Conservation (phyloP, 2,329 filamentous ascomycete genomes). For the Colletotrichum sublineola region DNA sequence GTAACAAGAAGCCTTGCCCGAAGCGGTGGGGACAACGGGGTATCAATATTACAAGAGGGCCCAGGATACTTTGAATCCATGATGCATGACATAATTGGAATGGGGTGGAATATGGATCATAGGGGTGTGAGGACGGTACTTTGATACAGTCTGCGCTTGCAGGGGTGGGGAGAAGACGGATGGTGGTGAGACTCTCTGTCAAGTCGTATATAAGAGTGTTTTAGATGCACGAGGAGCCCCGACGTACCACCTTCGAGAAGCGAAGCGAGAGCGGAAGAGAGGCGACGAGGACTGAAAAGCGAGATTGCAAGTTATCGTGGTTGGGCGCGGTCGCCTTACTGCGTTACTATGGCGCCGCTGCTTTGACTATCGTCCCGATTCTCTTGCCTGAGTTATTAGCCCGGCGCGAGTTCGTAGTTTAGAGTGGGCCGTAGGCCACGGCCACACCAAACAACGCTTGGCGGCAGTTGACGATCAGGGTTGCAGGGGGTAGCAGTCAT, state of each 20-base stretch:
- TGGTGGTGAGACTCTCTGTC: constrained; percentile 43
- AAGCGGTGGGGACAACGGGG: constrained; percentile 44
- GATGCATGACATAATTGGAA: constrained; percentile 63
- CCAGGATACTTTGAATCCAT: constrained; percentile 52
- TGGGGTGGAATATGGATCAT: constrained; percentile 41
- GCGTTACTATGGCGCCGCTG: constrained; percentile 22
- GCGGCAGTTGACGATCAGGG: constrained; percentile 44
- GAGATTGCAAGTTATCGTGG: constrained; percentile 34
- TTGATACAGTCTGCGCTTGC: constrained; percentile 39
- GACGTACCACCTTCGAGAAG: neutral
- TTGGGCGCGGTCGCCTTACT: constrained; percentile 22
- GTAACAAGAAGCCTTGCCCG: constrained; percentile 34
- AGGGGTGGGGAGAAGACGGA: constrained; percentile 27
- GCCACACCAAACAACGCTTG: constrained; percentile 41
- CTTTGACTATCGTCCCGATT: constrained; percentile 39
- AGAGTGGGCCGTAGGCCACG: constrained; percentile 36
- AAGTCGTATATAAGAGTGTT: constrained; percentile 38
- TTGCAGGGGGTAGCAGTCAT: constrained; percentile 39
- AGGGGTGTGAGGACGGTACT: constrained; percentile 32
- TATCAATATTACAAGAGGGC: constrained; percentile 53
- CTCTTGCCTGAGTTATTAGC: constrained; percentile 30
- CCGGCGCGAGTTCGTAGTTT: constrained; percentile 28
- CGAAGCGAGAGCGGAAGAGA: constrained; percentile 24
- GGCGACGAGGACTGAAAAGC: constrained; percentile 16
- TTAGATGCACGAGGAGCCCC: constrained; percentile 2